phyloP scores from a whole-genome alignment of 208 protist species.

The Plasmodiophora brassicae region DNA sequence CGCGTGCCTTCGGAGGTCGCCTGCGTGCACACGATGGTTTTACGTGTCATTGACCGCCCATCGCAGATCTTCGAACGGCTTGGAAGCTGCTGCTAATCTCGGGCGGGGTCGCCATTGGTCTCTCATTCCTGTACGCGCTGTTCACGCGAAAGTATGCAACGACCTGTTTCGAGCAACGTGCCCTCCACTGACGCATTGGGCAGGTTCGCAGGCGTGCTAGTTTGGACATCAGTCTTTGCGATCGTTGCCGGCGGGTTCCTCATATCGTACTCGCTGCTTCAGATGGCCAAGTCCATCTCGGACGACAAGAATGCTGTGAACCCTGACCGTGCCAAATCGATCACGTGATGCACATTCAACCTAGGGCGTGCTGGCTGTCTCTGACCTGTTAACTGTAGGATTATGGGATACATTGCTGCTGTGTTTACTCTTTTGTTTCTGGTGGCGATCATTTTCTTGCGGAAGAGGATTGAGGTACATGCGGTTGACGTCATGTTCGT shows the following conservation, averaged over 20 bases:
- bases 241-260: neutral
- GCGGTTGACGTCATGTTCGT: neutral
- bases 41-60: too few species aligned
- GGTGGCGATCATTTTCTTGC: neutral
- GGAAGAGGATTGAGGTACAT: constrained; percentile 8
- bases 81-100: neutral
- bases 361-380: neutral
- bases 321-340: neutral
- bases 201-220: constrained; percentile 17
- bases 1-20: neutral
- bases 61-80: neutral
- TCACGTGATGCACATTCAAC: neutral
- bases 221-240: neutral
- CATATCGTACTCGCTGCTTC: neutral
- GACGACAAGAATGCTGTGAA: neutral
- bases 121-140: neutral
- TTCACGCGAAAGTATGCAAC: neutral
- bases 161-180: neutral
- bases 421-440: neutral
- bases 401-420: neutral
- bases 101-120: neutral
- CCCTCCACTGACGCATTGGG: neutral
- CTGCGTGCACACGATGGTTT: neutral
- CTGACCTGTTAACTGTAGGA: neutral
- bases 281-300: neutral